Evolutionary conservation across 2,329 filamentous ascomycete genomes (phyloP).

Genomic region (Trichoderma pleuroti): DNA sequence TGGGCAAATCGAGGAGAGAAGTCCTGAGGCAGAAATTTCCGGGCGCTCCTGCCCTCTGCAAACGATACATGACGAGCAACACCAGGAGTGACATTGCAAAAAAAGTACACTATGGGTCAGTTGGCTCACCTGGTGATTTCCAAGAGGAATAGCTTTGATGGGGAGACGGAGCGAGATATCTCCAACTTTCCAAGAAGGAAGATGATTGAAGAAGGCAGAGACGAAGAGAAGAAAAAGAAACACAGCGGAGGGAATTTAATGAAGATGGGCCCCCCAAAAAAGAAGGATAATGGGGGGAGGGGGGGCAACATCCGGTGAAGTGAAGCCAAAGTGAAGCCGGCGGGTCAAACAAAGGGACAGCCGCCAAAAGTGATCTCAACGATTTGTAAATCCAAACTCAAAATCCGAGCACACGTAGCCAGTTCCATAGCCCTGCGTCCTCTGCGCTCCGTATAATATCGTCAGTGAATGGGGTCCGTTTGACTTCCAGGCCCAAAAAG

Average conservation of each 20-base stretch:
- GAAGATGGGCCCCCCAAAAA: neutral
- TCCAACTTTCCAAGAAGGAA: neutral
- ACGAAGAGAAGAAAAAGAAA: neutral
- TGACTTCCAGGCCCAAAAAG: neutral
- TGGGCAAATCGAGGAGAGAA: neutral
- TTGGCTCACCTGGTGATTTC: neutral
- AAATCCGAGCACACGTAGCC: neutral
- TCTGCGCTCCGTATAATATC: neutral
- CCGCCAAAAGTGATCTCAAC: neutral
- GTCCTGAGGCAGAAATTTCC: neutral
- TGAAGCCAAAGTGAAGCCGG: neutral
- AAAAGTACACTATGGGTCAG: neutral
- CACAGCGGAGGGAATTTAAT: neutral
- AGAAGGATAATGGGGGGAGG: neutral
- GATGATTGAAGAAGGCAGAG: neutral
- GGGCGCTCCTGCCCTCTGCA: neutral
- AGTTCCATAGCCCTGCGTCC: neutral
- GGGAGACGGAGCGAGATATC: neutral
- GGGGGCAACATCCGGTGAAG: neutral
- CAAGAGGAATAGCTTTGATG: neutral
- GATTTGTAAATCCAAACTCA: neutral
- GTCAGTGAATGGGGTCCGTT: conserved; percentile 1
- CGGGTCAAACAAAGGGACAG: neutral
- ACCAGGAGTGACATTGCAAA: neutral
- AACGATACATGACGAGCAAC: neutral